Evolutionary conservation across 768 basidiomycete species (phyloP).

Genomic region (Neoboletus brunneissimus): DNA sequence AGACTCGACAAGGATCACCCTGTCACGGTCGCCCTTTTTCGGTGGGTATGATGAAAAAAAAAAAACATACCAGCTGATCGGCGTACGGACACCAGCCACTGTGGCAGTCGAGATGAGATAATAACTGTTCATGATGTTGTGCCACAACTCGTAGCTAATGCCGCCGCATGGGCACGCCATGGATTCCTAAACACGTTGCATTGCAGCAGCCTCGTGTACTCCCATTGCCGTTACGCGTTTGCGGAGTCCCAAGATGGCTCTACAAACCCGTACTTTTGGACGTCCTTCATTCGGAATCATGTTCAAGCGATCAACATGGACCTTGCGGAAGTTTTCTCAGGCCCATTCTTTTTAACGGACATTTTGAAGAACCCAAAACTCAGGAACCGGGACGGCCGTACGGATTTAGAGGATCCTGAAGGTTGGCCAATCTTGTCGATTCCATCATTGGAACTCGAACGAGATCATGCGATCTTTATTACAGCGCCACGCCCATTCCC

Average conservation of each 20-base stretch:
- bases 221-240: constrained; percentile 19
- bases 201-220: constrained; percentile 25
- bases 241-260: constrained; percentile 18
- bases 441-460: constrained; percentile 11
- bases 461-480: constrained; percentile 22
- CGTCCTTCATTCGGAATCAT: neutral
- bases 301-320: constrained; percentile 7
- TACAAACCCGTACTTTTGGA: neutral
- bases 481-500: constrained; percentile 10
- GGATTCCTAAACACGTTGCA: constrained; percentile 15
- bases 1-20: neutral
- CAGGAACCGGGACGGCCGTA: constrained; percentile 6
- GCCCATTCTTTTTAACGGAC: neutral
- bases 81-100: neutral
- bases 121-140: constrained; percentile 4
- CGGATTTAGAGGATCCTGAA: constrained; percentile 16
- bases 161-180: constrained; percentile 12
- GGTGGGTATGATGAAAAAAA: constrained; percentile 2
- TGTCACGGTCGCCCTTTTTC: neutral
- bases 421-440: constrained; percentile 19
- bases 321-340: constrained; percentile 10
- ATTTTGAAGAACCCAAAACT: constrained; percentile 2
- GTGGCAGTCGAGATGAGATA: constrained; percentile 19
- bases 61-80: constrained; percentile 4
- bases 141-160: constrained; percentile 10